Base-by-base conservation (phyloP, 2,329 filamentous ascomycete genomes). In the Aspergillus texensis region DNA sequence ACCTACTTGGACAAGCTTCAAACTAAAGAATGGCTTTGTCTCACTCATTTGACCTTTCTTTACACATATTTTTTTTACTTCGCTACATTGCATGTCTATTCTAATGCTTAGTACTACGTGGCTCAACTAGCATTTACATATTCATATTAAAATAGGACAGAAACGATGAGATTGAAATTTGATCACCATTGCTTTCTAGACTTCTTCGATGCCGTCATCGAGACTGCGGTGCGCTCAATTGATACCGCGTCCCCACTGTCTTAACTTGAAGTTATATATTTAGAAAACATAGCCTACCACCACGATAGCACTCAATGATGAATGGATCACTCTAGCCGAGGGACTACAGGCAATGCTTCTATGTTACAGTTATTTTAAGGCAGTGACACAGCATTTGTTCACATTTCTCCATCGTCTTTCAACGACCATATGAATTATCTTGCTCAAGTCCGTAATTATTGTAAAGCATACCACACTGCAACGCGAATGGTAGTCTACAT, bases 21-120 rank as follows among this genome's bases (percentile, higher is more conserved):
- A 24, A 34, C 52, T 39, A 55, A 36, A 55, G 16, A 52, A 52
- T 52, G 28, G 52, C 52, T 41, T 55, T 55, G 52, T 55, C 30
- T 36, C n/a, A 55, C 28, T 19, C 26, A 26, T 28, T 30, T 10
- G 28, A 32, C 6, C 12, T 26, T 36, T 39, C 16, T 34, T 55
- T 36, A 24, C n/a, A 39, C 48, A 4, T 8, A 36, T 24, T 34
- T 36, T 34, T 14, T 54, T 24, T 6, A 8, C 30, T 41, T 32
- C 28, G 5, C 48, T 48, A 12, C 21, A 28, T 28, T 48, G 24
- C 24, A 26, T 48, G 3, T 41, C n/a, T 41, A 41, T 41, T n/a
- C 39, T 9, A 41, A 19, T 19, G 3, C 16, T 41, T 3, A 48
- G n/a, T 14, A 8, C n/a, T 46, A 21, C n/a, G 10, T 12, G 12